Percentiles rank a stretch among this genome's conserved stretches.
Evolutionary conservation across 2,329 filamentous ascomycete species (phyloP).

Genomic region (Neonectria hederae): DNA sequence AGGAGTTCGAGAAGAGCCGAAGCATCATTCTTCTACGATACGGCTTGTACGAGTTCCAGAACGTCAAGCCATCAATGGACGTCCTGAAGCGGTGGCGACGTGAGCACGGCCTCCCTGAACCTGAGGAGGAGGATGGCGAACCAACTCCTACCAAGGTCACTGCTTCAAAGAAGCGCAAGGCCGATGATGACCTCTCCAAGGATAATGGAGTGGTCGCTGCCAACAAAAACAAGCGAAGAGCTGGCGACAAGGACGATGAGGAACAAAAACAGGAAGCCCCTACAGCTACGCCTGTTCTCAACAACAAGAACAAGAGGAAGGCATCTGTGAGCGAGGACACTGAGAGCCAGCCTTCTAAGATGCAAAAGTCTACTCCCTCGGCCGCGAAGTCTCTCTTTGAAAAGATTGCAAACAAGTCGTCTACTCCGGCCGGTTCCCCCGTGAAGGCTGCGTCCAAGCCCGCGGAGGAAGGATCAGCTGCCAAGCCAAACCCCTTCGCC

Average conservation of each 20-base stretch:
- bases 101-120: conserved; percentile 63
- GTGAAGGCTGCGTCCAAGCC: conserved; percentile 45
- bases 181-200: conserved; percentile 59
- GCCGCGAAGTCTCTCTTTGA: conserved; percentile 66
- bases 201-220: conserved; percentile 47
- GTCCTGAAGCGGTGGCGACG: conserved; percentile 67
- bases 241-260: conserved; percentile 52
- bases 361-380: conserved; percentile 61
- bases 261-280: conserved; percentile 50
- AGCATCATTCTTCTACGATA: conserved; percentile 70
- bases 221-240: conserved; percentile 61
- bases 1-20: conserved; percentile 71
- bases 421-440: conserved; percentile 46
- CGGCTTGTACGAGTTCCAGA: conserved; percentile 71
- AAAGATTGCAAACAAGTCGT: conserved; percentile 63
- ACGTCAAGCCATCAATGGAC: conserved; percentile 66
- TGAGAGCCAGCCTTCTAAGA: conserved; percentile 60
- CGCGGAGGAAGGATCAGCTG: conserved; percentile 37
- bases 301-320: conserved; percentile 64
- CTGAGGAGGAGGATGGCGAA: conserved; percentile 54
- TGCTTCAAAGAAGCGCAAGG: conserved; percentile 65
- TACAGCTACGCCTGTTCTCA: conserved; percentile 42
- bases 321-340: conserved; percentile 56
- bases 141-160: conserved; percentile 47
- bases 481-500: conserved; percentile 48